Evolutionary conservation across 805 yeast genomes (phyloP).

Genomic region (Jamesozyma piceae): DNA sequence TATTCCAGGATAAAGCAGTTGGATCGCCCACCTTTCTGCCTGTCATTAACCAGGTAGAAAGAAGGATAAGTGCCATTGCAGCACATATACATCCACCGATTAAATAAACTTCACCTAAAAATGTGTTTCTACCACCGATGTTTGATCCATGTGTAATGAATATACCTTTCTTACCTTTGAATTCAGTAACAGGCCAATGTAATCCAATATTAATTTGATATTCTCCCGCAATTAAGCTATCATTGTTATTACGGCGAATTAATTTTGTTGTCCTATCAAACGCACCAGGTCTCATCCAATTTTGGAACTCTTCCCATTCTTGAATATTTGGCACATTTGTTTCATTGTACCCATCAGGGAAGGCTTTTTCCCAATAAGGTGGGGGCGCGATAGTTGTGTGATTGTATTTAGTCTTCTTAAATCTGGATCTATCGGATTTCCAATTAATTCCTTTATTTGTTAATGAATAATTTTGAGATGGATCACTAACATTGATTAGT

Average conservation of each 20-base stretch:
- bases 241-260: constrained; percentile 52
- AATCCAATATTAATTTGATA: constrained; percentile 60
- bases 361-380: constrained; percentile 74
- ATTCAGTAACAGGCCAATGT: constrained; percentile 70
- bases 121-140: constrained; percentile 67
- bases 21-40: constrained; percentile 70
- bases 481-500: constrained; percentile 27
- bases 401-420: constrained; percentile 61
- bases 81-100: constrained; percentile 67
- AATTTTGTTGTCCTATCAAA: constrained; percentile 59
- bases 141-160: constrained; percentile 62
- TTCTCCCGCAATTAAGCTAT: constrained; percentile 44
- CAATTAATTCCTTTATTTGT: constrained; percentile 67
- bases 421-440: constrained; percentile 66
- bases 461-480: constrained; percentile 31
- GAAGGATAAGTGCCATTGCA: constrained; percentile 43
- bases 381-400: constrained; percentile 80
- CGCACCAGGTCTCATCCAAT: constrained; percentile 93
- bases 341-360: constrained; percentile 82
- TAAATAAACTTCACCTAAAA: constrained; percentile 66
- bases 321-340: constrained; percentile 70
- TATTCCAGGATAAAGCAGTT: constrained; percentile 66
- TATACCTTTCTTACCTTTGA: constrained; percentile 56
- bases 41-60: constrained; percentile 46
- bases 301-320: constrained; percentile 75